phyloP scores from a whole-genome alignment of 352 stramenopile species.

The Phytophthora parvispora region DNA sequence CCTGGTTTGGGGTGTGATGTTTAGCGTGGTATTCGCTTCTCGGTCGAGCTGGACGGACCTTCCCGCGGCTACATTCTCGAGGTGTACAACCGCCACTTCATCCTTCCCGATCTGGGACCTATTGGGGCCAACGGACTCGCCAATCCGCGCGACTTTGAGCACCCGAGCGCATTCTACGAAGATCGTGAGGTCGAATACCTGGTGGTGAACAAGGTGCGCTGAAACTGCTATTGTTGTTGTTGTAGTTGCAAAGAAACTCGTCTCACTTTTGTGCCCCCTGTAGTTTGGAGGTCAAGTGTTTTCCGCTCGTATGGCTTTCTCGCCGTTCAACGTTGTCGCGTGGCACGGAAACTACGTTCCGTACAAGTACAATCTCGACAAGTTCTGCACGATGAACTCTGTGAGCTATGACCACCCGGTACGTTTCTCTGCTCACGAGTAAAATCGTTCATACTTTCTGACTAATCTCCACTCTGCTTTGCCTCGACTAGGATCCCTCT shows the following conservation, averaged over 20 bases:
- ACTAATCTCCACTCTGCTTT: not conserved
- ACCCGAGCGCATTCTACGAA: slow-evolving; percentile 92
- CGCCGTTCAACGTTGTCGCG: slow-evolving; percentile 98
- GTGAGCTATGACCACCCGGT: slow-evolving; percentile 97
- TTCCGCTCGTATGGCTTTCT: slow-evolving; percentile 83
- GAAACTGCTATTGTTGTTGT: no score
- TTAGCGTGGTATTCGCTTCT: slow-evolving; percentile 95
- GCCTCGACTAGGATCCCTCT: slow-evolving; percentile 83
- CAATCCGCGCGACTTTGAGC: slow-evolving; percentile 96
- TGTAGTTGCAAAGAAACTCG: not conserved
- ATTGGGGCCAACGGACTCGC: slow-evolving; percentile 98
- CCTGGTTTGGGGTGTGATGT: not conserved
- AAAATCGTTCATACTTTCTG: no score
- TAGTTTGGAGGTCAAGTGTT: slow-evolving; percentile 94
- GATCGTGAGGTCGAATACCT: slow-evolving; percentile 84
- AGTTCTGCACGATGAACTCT: slow-evolving; percentile 97
- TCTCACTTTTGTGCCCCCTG: slow-evolving; percentile 4
- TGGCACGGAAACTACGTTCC: slow-evolving; percentile 99
- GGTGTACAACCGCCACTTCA: slow-evolving; percentile 97
- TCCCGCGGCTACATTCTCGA: slow-evolving; percentile 97
- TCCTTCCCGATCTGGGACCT: slow-evolving; percentile 95
- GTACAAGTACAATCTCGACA: slow-evolving; percentile 98
- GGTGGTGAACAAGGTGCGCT: slow-evolving; percentile 75
- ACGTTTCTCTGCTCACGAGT: slow-evolving; percentile 9
- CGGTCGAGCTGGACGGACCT: slow-evolving; percentile 85